Conservation (phyloP, 2,329 filamentous ascomycete species). For the Penicillium sp. region DNA sequence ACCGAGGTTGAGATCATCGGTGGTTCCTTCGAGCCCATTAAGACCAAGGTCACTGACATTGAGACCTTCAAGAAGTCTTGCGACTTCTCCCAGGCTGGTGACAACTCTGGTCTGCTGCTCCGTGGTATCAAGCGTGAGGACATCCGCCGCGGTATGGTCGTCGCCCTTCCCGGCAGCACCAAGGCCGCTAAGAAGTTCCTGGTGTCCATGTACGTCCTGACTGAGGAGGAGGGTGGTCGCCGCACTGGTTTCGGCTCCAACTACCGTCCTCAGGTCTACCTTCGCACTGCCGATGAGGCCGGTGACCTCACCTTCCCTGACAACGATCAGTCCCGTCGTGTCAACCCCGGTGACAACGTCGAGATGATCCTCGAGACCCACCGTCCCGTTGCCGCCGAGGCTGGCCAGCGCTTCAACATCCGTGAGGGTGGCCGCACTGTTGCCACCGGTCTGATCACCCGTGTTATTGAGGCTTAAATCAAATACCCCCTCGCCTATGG, state of each 20-base stretch:
- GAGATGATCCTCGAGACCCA: conserved; percentile 91
- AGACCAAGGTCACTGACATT: conserved; percentile 99
- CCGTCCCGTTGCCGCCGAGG: conserved; percentile 79
- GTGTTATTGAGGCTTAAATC: conserved; percentile 49
- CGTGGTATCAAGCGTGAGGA: conserved; percentile 96
- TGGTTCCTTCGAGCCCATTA: conserved; percentile 74
- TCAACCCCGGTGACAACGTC: conserved; percentile 98
- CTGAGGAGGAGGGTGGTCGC: conserved; percentile 95
- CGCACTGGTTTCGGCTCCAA: conserved; percentile 94
- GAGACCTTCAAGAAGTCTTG: conserved; percentile 99
- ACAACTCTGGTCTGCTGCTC: conserved; percentile 96
- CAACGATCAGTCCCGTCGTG: conserved; percentile 70
- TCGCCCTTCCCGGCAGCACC: conserved; percentile 73
- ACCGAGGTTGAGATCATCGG: conserved; percentile 91
- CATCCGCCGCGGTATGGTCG: conserved; percentile 88
- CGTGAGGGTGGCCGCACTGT: conserved; percentile 92
- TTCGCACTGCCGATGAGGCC: conserved; percentile 79
- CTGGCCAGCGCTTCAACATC: conserved; percentile 94
- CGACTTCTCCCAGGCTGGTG: conserved; percentile 89
- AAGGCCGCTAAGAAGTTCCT: conserved; percentile 91
- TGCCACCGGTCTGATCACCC: conserved; percentile 75
- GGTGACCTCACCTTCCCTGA: conserved; percentile 82
- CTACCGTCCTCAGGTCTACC: conserved; percentile 94
- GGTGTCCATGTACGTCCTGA: conserved; percentile 91
- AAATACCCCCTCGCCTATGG: conserved; percentile 4